phyloP scores from a whole-genome alignment of 768 basidiomycete genomes.

The Xerocomellus chrysenteron region DNA sequence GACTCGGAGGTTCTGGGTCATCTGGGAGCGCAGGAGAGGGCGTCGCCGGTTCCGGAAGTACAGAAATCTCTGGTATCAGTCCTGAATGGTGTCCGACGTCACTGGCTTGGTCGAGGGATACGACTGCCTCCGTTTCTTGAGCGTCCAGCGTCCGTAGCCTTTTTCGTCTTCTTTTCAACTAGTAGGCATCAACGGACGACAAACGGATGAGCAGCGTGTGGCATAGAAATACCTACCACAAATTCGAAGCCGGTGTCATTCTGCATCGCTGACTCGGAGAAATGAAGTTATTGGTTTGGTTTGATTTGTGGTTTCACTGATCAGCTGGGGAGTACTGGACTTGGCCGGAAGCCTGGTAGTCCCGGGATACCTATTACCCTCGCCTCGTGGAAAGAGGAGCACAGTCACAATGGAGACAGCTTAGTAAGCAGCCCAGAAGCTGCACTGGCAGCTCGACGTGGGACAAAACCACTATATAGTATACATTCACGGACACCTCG shows the following conservation, averaged over 20 bases:
- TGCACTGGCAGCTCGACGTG: too few relatives aligned
- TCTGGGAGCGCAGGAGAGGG: neutral
- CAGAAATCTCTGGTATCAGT: constrained; percentile 20
- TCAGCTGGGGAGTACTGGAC: neutral
- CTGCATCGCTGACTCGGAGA: constrained; percentile 3
- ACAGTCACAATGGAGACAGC: too few relatives aligned
- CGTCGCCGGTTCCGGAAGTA: constrained; percentile 7
- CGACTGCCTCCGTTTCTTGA: neutral
- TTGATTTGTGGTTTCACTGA: neutral
- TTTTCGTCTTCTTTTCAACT: constrained; percentile 30
- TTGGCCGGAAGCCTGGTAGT: neutral
- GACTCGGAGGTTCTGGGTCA: neutral
- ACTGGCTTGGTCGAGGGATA: neutral
- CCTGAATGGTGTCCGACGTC: neutral
- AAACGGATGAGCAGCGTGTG: neutral
- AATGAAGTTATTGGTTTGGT: neutral
- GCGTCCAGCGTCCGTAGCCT: constrained; percentile 9
- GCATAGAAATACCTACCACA: constrained; percentile 16
- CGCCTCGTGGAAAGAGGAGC: too few relatives aligned
- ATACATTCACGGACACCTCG: too few relatives aligned
- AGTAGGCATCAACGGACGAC: neutral
- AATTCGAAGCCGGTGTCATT: constrained; percentile 17
- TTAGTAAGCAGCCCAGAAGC: too few relatives aligned
- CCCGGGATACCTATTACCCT: too few relatives aligned
- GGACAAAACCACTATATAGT: too few relatives aligned